Percentiles rank a stretch among this genome's conserved stretches.
phyloP scores from a whole-genome alignment of 2,329 filamentous ascomycete genomes.

The Aspergillus awamori region DNA sequence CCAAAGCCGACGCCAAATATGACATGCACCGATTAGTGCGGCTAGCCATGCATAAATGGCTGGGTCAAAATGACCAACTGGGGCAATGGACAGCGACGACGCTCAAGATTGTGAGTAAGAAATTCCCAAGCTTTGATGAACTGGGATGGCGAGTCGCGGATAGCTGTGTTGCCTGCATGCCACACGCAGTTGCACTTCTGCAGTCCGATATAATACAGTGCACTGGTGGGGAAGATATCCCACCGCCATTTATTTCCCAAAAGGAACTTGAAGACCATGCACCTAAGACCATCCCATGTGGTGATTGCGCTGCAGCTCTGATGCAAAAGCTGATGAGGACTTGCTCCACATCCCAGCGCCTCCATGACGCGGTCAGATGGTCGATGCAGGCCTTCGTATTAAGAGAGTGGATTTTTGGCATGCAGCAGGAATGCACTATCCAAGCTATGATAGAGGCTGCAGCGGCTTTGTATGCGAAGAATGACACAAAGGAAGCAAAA shows the following conservation, averaged over 20 bases:
- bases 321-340: background rate
- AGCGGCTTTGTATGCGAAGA: background rate
- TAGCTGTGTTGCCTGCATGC: background rate
- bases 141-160: background rate
- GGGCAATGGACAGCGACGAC: background rate
- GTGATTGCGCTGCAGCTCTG: background rate
- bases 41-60: background rate
- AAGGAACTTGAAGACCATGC: background rate
- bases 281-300: background rate
- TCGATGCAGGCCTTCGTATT: background rate
- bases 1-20: background rate
- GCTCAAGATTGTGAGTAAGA: background rate
- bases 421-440: background rate
- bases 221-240: background rate
- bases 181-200: background rate
- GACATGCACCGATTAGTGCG: conserved; percentile 6
- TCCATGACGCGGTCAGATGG: background rate
- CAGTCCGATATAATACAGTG: background rate
- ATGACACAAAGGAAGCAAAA: background rate
- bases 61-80: background rate
- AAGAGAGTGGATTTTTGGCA: background rate
- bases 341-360: background rate
- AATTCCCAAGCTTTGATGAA: background rate
- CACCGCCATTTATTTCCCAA: background rate
- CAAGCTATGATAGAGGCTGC: background rate